phyloP scores from a whole-genome alignment of 306 rosid genomes.

The Parietaria judaica region DNA sequence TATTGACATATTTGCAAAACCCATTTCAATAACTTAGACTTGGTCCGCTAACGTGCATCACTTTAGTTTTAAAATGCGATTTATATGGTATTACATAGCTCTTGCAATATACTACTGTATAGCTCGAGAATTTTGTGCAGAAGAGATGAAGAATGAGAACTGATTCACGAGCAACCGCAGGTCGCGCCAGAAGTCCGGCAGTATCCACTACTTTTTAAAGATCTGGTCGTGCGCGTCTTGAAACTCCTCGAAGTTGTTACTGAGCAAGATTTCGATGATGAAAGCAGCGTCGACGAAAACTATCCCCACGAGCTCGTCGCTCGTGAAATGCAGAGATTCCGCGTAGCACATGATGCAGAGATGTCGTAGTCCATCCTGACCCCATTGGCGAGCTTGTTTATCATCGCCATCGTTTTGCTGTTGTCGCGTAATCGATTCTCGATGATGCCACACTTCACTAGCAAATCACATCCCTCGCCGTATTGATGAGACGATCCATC shows the following conservation, averaged over 20 bases:
- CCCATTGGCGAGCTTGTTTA: slow-evolving; percentile 11
- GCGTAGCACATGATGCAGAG: slow-evolving; percentile 6
- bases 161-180: slow-evolving; percentile 34
- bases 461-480: slow-evolving; percentile 17
- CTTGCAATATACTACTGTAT: no score
- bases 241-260: neutral
- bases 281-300: slow-evolving; percentile 22
- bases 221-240: slow-evolving; percentile 5
- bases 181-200: slow-evolving; percentile 26
- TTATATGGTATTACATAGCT: no score
- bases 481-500: slow-evolving; percentile 19
- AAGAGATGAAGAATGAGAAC: slow-evolving; percentile 28
- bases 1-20: no score
- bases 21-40: no score
- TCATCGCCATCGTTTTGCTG: neutral
- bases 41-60: no score
- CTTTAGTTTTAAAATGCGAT: no score
- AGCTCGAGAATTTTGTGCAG: neutral
- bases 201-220: slow-evolving; percentile 31
- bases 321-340: neutral
- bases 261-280: slow-evolving; percentile 14
- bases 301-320: slow-evolving; percentile 18
- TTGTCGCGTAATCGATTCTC: slow-evolving; percentile 9
- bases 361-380: neutral
- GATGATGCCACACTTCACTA: slow-evolving; percentile 21